These are phyloP conservation scores for Halenospora varia DNA, from an alignment of 495 filamentous ascomycete genomes.

Conservation along the genomic window DNA sequence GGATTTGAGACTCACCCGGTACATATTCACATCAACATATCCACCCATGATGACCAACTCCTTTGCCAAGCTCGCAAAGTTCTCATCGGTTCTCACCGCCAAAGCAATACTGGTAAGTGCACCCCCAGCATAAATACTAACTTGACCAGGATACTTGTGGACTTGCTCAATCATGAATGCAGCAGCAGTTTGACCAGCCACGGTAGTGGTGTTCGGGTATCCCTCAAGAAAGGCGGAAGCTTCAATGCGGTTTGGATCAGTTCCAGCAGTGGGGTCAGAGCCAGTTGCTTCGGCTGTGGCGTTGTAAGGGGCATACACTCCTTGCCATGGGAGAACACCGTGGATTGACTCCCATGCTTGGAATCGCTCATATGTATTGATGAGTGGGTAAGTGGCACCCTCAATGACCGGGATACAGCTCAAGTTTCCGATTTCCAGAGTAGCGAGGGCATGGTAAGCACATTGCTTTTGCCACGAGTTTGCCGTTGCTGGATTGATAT, in stretches of 20 bases:
- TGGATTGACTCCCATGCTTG: conserved; percentile 7
- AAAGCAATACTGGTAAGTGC: conserved; percentile 6
- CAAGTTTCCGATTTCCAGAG: conserved; percentile 10
- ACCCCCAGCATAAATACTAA: conserved; percentile 3
- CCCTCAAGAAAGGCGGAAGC: conserved; percentile 4
- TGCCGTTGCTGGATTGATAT: not conserved
- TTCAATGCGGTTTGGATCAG: conserved; percentile 4
- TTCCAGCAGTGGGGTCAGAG: conserved; percentile 4
- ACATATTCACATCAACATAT: conserved; percentile 5
- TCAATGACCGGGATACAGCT: conserved; percentile 8
- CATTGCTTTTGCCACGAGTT: conserved; percentile 11
- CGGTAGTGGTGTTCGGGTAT: conserved; percentile 1
- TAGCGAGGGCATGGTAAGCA: conserved; percentile 8
- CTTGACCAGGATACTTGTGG: conserved; percentile 8
- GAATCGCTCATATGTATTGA: conserved; percentile 7
- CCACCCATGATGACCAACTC: conserved; percentile 12
- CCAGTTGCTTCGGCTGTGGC: conserved; percentile 4
- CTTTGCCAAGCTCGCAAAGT: conserved; percentile 8
- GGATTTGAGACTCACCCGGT: not conserved
- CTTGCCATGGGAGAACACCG: conserved; percentile 8
- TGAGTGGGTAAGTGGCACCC: conserved; percentile 6
- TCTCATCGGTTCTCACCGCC: not conserved
- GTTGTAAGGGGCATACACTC: conserved; percentile 1
- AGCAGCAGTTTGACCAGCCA: conserved; percentile 1
- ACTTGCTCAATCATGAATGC: conserved; percentile 12